Evolutionary conservation across 2,329 filamentous ascomycete species (phyloP).

Genomic region (Aspergillus pseudoglaucus): DNA sequence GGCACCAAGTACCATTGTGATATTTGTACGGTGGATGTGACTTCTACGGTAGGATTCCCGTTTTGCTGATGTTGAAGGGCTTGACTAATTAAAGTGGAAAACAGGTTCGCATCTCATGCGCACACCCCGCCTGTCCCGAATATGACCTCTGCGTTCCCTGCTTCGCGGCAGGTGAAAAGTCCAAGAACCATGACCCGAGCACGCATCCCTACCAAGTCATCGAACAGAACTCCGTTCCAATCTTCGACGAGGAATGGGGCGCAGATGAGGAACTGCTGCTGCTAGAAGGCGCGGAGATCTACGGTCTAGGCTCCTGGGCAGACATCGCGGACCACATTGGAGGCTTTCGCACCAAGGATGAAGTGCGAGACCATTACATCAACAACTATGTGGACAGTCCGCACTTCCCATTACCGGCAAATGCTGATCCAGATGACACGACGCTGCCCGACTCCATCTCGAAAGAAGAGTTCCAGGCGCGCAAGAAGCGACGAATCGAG

Average conservation of each 20-base stretch:
- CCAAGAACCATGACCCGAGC: constrained; percentile 77
- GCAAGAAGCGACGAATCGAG: constrained; percentile 91
- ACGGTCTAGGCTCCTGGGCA: constrained; percentile 93
- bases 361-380: constrained; percentile 91
- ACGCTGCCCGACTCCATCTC: constrained; percentile 72
- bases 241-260: constrained; percentile 91
- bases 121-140: constrained; percentile 73
- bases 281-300: constrained; percentile 90
- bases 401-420: constrained; percentile 77
- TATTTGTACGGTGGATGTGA: constrained; percentile 93
- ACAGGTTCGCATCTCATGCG: constrained; percentile 91
- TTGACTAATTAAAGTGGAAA: not conserved
- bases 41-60: constrained; percentile 69
- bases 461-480: constrained; percentile 84
- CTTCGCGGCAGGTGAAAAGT: constrained; percentile 74
- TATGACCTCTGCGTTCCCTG: constrained; percentile 97
- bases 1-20: constrained; percentile 97
- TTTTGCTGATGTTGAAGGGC: not conserved
- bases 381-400: constrained; percentile 77
- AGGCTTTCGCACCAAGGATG: constrained; percentile 87
- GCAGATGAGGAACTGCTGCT: constrained; percentile 94
- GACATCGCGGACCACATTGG: constrained; percentile 98
- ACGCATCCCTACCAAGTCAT: constrained; percentile 89
- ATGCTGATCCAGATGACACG: constrained; percentile 76
- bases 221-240: constrained; percentile 96